Evolutionary conservation across 2,329 filamentous ascomycete species (phyloP), one percentile per base, ranked within the genome.

Genomic region (Curvularia sp.): DNA sequence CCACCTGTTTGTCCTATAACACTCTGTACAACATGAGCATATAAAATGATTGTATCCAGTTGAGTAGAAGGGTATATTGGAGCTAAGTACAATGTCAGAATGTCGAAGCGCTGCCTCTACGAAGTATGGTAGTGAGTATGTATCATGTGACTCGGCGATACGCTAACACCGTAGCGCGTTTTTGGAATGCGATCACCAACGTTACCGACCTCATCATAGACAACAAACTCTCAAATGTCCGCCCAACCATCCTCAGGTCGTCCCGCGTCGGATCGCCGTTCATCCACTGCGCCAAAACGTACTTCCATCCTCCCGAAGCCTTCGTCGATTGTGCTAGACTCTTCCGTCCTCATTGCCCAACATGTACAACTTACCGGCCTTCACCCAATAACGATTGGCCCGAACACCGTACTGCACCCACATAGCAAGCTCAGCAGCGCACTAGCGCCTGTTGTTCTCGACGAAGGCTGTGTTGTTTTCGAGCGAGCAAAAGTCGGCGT

Each of bases 401-500:
- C 90, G 24, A 88, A 92, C 71, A 89, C 87, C 3, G 86, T 97
- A 6, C 80, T 99, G n/a, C 94, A 98, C 71, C 93, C 95, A 1
- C 91, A 93, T 49, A 86, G 89, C 15, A 88, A 71, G 50, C 72
- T 83, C 30, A 75, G 73, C 38, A 79, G 80, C 39, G 72, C 75
- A 1, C 54, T 75, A 18, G 79, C 78, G n/a, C 75, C 76, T 1
- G 78, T 83, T 1, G 74, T 74, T 18, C 71, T 83, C 7, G 80
- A 79, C 0, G 74, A 77, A 43, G 77, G 78, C 26, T 95, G 91
- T 69, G 90, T 97, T 46, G 83, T 98, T 43, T 87, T 90, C 66
- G 95, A 98, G 70, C 82, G 82, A 35, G 79, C 79, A 15, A 69
- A 75, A 22, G 70, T 83, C 2, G 77, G 77, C n/a, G 64, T 73